Conservation (phyloP, 768 basidiomycete species). For the Scleroderma citrinum region DNA sequence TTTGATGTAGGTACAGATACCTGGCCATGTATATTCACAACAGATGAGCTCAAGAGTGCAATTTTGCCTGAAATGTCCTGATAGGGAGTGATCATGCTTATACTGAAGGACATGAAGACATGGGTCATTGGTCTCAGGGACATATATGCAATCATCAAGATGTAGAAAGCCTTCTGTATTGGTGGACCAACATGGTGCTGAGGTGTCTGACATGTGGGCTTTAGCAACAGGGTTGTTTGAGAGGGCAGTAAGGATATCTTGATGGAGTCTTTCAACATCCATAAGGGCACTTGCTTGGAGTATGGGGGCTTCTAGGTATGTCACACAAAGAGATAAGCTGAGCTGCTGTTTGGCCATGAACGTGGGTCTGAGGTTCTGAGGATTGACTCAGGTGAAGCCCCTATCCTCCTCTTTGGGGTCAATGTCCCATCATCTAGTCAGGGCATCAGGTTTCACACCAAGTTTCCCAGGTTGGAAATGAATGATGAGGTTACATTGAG, state of each 20-base stretch:
- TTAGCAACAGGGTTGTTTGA: background rate
- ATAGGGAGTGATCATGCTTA: conserved; percentile 17
- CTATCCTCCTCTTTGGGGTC: conserved; percentile 24
- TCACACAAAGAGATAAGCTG: background rate
- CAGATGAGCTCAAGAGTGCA: conserved; percentile 7
- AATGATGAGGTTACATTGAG: conserved; percentile 22
- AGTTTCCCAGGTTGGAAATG: conserved; percentile 10
- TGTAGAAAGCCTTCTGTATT: background rate
- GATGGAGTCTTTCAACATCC: conserved; percentile 17
- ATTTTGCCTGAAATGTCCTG: conserved; percentile 9
- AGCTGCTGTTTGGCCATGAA: conserved; percentile 7
- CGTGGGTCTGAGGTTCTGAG: conserved; percentile 17
- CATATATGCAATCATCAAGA: conserved; percentile 1
- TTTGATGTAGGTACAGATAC: conserved; percentile 11
- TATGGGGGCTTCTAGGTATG: background rate
- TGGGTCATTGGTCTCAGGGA: conserved; percentile 1
- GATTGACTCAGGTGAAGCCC: conserved; percentile 18
- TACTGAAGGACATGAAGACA: conserved; percentile 7
- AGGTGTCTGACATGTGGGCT: background rate
- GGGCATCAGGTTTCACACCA: conserved; percentile 18
- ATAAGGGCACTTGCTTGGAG: conserved; percentile 8
- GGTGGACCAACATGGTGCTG: background rate
- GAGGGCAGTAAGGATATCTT: conserved; percentile 7
- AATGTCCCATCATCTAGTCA: conserved; percentile 23
- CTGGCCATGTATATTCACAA: conserved; percentile 10